Evolutionary conservation across 2,329 filamentous ascomycete species (phyloP).

Genomic region (Aureobasidium vineae): DNA sequence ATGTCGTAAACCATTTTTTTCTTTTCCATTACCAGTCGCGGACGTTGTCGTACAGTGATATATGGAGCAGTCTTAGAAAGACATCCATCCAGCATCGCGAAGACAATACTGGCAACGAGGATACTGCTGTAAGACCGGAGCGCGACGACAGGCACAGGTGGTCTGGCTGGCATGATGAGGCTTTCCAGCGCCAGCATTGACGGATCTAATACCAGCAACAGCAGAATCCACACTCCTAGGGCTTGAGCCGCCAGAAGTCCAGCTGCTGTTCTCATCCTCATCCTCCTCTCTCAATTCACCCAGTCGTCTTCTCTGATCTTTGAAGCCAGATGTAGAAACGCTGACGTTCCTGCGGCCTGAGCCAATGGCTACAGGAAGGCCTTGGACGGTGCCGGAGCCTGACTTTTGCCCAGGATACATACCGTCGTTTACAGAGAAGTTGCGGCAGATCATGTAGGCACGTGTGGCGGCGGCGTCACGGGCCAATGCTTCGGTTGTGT

Average conservation of each 20-base stretch:
- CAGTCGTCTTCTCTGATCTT: neutral
- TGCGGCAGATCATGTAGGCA: conserved; percentile 95
- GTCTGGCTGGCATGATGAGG: neutral
- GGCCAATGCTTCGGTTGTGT: conserved; percentile 76
- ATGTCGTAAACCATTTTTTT: neutral
- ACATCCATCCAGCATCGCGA: conserved; percentile 18
- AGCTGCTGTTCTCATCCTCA: conserved; percentile 12
- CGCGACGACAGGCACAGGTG: conserved; percentile 11
- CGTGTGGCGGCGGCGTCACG: conserved; percentile 94
- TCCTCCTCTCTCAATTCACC: conserved; percentile 17
- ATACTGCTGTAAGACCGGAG: conserved; percentile 8
- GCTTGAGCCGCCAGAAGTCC: conserved; percentile 10
- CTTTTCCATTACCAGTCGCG: neutral
- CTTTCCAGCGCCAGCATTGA: neutral
- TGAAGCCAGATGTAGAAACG: neutral
- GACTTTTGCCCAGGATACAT: conserved; percentile 66
- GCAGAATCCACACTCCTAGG: conserved; percentile 20
- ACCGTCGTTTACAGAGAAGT: conserved; percentile 95
- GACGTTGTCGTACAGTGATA: neutral
- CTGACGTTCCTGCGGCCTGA: conserved; percentile 49
- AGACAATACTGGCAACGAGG: conserved; percentile 16
- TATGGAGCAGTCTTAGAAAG: neutral
- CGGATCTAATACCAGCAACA: conserved; percentile 3
- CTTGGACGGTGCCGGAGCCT: conserved; percentile 51
- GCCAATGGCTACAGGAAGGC: conserved; percentile 63